A percentile compares a stretch with the other conserved stretches of the same genome.
Evolutionary conservation across 805 yeast genomes (phyloP).

Genomic region (Phaffomyces antillensis): DNA sequence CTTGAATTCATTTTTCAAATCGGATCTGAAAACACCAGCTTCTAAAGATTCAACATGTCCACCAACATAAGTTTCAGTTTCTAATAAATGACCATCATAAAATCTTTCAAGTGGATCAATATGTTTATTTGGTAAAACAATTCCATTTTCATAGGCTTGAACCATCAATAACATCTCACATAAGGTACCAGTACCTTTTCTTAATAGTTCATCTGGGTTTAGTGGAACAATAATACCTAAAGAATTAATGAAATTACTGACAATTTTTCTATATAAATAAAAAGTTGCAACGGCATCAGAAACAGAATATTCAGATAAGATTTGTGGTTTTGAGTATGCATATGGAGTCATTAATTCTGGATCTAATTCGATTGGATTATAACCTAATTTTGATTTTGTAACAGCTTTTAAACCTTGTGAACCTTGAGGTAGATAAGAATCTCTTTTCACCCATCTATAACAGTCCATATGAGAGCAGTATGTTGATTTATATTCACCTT

Average conservation of each 20-base stretch:
- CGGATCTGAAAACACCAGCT: conserved; percentile 96
- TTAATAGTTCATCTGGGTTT: conserved; percentile 90
- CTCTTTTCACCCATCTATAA: conserved; percentile 96
- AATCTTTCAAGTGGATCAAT: conserved; percentile 91
- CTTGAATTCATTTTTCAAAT: conserved; percentile 64
- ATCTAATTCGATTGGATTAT: conserved; percentile 92
- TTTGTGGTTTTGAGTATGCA: conserved; percentile 90
- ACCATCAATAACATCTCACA: conserved; percentile 98
- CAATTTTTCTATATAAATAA: conserved; percentile 91
- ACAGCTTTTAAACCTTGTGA: conserved; percentile 98
- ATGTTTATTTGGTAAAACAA: conserved; percentile 88
- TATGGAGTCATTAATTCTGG: conserved; percentile 98
- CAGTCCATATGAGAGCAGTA: conserved; percentile 97
- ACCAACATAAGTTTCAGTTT: conserved; percentile 96
- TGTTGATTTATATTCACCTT: conserved; percentile 87
- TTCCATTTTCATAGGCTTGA: conserved; percentile 76
- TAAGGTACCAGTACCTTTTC: conserved; percentile 97
- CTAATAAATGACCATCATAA: conserved; percentile 88
- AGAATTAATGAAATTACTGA: conserved; percentile 94
- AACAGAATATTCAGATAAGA: conserved; percentile 91
- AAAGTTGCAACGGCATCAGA: conserved; percentile 99
- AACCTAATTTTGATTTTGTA: conserved; percentile 90
- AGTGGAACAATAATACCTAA: conserved; percentile 92
- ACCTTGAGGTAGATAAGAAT: conserved; percentile 95
- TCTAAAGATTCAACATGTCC: conserved; percentile 98